phyloP scores from a whole-genome alignment of 306 rosid species.

The Begonia peltatifolia region DNA sequence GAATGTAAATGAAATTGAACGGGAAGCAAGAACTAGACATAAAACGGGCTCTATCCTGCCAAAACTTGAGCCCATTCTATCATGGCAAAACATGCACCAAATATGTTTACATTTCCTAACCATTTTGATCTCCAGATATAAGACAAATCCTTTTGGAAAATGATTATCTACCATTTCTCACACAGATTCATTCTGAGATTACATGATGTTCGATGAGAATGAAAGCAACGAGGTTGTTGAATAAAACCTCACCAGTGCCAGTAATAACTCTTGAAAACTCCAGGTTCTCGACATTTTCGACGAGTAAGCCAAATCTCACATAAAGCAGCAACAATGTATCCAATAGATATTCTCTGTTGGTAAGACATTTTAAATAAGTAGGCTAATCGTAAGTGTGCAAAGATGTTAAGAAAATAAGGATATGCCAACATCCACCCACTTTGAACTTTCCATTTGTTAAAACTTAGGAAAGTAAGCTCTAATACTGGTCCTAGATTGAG shows the following conservation, averaged over 20 bases:
- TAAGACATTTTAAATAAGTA: slow-evolving; percentile 9
- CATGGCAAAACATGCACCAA: background rate
- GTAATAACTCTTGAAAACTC: slow-evolving; percentile 32
- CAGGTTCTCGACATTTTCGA: slow-evolving; percentile 20
- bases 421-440: background rate
- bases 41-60: background rate
- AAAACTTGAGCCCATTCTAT: background rate
- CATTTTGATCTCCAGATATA: background rate
- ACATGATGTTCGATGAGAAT: background rate
- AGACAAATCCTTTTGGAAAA: background rate
- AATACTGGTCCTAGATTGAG: too few relatives aligned
- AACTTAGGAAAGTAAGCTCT: too few relatives aligned
- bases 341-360: slow-evolving; percentile 75
- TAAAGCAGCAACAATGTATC: slow-evolving; percentile 60
- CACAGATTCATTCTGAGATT: background rate
- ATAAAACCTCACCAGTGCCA: slow-evolving; percentile 47
- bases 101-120: background rate
- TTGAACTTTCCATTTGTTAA: too few relatives aligned
- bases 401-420: slow-evolving; percentile 1
- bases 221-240: background rate
- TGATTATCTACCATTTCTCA: background rate
- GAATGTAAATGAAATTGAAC: background rate
- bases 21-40: background rate
- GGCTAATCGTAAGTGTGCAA: background rate
- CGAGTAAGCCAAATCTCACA: slow-evolving; percentile 75